Percentiles rank a stretch among this genome's conserved stretches.
Evolutionary conservation across 2,329 filamentous ascomycete species (phyloP).

Genomic region (Teratosphaeria viscida): DNA sequence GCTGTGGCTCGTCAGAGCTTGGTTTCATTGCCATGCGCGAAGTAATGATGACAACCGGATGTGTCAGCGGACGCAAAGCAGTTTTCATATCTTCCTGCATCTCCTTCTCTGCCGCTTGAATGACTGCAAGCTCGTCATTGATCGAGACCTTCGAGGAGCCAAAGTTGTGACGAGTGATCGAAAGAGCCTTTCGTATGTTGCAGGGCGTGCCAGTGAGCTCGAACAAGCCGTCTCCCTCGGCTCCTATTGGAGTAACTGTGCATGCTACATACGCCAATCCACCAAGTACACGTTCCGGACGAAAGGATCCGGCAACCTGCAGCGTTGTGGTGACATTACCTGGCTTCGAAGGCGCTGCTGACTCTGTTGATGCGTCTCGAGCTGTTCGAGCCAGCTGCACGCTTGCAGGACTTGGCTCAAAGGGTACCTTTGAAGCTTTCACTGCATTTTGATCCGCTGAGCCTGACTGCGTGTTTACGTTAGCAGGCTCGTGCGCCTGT

Average conservation of each 20-base stretch:
- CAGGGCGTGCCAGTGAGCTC: not conserved
- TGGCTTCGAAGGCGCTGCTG: not conserved
- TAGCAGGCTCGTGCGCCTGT: not conserved
- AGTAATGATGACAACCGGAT: conserved; percentile 49
- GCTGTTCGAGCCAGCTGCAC: not conserved
- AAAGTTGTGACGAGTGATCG: not conserved
- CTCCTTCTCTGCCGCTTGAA: not conserved
- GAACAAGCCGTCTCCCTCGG: not conserved
- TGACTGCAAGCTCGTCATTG: not conserved
- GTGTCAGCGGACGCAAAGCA: conserved; percentile 39
- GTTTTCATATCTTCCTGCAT: not conserved
- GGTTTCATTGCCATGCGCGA: conserved; percentile 8
- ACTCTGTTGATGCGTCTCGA: not conserved
- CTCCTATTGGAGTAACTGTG: not conserved
- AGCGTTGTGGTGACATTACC: not conserved
- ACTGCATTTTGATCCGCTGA: not conserved
- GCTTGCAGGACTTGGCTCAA: not conserved
- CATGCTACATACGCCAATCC: not conserved
- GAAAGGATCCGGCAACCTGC: not conserved
- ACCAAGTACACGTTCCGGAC: not conserved
- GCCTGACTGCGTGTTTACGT: not conserved
- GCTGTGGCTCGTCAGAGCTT: not conserved
- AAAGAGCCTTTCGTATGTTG: not conserved
- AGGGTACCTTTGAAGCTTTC: not conserved
- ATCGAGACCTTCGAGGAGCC: not conserved